Evolutionary conservation across 169 alveolate species (phyloP), one percentile per base, ranked within the genome.

Genomic region (Cryptosporidium parvum): DNA sequence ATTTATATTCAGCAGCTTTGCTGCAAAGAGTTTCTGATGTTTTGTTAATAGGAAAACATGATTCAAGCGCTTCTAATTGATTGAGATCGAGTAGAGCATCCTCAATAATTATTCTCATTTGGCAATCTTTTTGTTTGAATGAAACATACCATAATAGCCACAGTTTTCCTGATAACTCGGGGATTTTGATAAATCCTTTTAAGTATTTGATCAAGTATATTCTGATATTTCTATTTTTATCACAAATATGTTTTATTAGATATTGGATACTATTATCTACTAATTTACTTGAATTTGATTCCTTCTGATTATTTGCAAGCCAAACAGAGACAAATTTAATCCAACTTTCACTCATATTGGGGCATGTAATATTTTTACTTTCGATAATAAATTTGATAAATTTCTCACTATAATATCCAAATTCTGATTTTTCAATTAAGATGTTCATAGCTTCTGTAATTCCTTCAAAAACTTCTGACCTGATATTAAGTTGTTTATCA

Each of bases 91-190:
- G 51, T 23, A 71, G 42, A 9, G 48, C 21, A 51, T 71, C 85
- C 44, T 75, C 86, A 35, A 75, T 75, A n/a, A 75, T 31, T 9
- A 2, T 33, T 33, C 86, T 75, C 72, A 75, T 56, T 37, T 35
- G 53, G 3, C 9, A 9, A 37, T 75, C 86, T 7, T 31, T 26
- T 42, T 75, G 73, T 59, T 75, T 75, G 70, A 53, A 53, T 14
- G 86, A 75, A 56, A 75, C 31, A 35, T 56, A 75, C 86, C 86
- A 75, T n/a, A 59, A 33, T 3, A 56, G 12, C 86, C 86, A 75
- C 18, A 75, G 59, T 7, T 33, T 75, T 16, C 68, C 59, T 6
- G 68, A 29, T 16, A 75, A 5, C 18, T 75, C 65, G 4, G 84
- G 72, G 45, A 52, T n/a, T n/a, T 37, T 29, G 16, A 18, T 37